Percentiles rank a stretch among this genome's conserved stretches.
Conservation (phyloP, 768 basidiomycete species). For the Hygrophorus pudorinus region DNA sequence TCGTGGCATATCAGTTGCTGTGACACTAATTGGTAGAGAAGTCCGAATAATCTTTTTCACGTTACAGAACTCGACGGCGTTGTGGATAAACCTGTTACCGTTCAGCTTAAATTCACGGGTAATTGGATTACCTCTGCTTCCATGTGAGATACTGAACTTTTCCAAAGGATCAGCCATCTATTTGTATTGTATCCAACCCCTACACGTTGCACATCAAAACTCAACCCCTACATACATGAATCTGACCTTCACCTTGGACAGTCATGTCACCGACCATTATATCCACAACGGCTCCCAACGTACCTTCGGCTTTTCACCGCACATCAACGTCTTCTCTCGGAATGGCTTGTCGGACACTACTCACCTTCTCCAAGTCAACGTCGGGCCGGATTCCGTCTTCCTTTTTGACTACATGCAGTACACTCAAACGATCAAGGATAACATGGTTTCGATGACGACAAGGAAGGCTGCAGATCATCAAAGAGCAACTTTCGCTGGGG, state of each 20-base stretch:
- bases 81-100: constrained; percentile 22
- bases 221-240: constrained; percentile 30
- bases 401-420: constrained; percentile 40
- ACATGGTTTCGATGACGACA: too few species aligned
- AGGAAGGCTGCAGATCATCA: too few species aligned
- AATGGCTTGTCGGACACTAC: constrained; percentile 23
- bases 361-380: constrained; percentile 33
- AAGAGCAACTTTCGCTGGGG: too few species aligned
- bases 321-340: constrained; percentile 28
- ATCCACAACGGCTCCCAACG: constrained; percentile 17
- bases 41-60: constrained; percentile 7
- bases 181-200: constrained; percentile 31
- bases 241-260: constrained; percentile 35
- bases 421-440: constrained; percentile 11
- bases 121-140: not conserved
- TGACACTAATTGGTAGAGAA: constrained; percentile 8
- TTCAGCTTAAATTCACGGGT: constrained; percentile 37
- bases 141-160: not conserved
- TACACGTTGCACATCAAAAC: constrained; percentile 15
- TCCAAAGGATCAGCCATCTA: constrained; percentile 37
- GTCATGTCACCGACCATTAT: constrained; percentile 18
- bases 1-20: too few species aligned
- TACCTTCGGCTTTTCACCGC: constrained; percentile 19
- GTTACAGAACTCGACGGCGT: constrained; percentile 17
- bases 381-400: constrained; percentile 36